Evolutionary conservation across 176 grass and related monocot genomes (phyloP).

Genomic region (Aegilops longissima): DNA sequence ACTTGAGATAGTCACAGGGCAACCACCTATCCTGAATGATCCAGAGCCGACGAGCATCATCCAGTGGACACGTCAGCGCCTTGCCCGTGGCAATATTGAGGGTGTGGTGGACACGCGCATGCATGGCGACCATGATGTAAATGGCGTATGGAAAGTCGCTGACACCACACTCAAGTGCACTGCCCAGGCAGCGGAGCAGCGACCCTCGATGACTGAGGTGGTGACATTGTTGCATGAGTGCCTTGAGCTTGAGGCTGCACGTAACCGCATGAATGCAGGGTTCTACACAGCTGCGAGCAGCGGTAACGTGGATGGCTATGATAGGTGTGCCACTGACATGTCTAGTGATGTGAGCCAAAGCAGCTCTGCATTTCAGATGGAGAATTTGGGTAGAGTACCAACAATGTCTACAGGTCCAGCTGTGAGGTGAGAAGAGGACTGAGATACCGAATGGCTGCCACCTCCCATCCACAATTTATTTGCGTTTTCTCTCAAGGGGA

Average conservation of each 20-base stretch:
- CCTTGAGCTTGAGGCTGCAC: neutral
- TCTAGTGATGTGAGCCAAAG: constrained; percentile 37
- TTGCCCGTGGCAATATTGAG: neutral
- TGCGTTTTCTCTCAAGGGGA: neutral
- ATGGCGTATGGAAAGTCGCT: neutral
- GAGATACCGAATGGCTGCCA: neutral
- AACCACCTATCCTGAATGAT: neutral
- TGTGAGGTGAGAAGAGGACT: neutral
- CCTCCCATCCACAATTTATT: neutral
- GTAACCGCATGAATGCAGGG: neutral
- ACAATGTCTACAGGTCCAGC: neutral
- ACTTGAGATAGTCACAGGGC: neutral
- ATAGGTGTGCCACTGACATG: neutral
- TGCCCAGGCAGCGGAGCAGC: neutral
- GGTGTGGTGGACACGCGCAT: neutral
- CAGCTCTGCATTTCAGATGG: constrained; percentile 23
- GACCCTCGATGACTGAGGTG: neutral
- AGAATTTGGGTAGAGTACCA: neutral
- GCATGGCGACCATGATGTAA: neutral
- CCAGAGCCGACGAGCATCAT: neutral
- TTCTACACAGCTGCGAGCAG: neutral
- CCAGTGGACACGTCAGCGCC: neutral
- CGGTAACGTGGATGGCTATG: neutral
- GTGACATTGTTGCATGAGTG: neutral
- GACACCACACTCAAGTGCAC: neutral